Percentiles rank a stretch among this genome's conserved stretches.
phyloP scores from a whole-genome alignment of 2,329 filamentous ascomycete genomes.

The Fusarium chlamydosporum region DNA sequence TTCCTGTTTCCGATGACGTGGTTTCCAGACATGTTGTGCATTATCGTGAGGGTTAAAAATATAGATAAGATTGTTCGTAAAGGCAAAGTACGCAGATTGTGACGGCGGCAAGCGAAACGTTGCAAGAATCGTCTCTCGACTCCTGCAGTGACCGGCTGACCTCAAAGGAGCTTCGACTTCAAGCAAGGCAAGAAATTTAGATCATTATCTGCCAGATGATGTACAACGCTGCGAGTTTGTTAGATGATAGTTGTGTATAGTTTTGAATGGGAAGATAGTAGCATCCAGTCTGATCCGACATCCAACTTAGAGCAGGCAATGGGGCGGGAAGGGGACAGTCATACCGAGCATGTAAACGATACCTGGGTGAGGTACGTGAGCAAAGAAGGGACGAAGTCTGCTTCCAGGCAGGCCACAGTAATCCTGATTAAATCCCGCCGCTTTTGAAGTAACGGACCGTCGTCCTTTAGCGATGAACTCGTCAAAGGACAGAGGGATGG shows the following conservation, averaged over 20 bases:
- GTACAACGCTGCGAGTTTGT: constrained; percentile 44
- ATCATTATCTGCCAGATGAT: constrained; percentile 54
- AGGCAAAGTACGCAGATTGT: constrained; percentile 39
- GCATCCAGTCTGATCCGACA: constrained; percentile 28
- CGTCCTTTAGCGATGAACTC: constrained; percentile 50
- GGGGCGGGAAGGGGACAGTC: constrained; percentile 25
- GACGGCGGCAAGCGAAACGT: constrained; percentile 40
- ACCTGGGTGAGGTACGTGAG: constrained; percentile 31
- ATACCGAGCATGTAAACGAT: constrained; percentile 51
- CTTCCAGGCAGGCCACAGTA: constrained; percentile 58
- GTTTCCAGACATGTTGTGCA: constrained; percentile 77
- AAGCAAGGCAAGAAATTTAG: constrained; percentile 51
- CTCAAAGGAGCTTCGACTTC: constrained; percentile 75
- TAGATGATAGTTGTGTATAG: constrained; percentile 29
- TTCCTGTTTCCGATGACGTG: constrained; percentile 87
- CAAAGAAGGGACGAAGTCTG: constrained; percentile 56
- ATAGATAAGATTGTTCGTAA: constrained; percentile 28
- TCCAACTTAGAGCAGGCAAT: constrained; percentile 37
- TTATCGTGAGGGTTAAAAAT: constrained; percentile 50
- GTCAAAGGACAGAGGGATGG: constrained; percentile 42
- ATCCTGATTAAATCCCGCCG: constrained; percentile 51
- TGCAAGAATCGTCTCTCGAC: constrained; percentile 57
- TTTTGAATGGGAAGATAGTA: constrained; percentile 8
- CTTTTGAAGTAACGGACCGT: constrained; percentile 49
- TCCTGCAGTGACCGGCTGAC: constrained; percentile 89